phyloP scores from a whole-genome alignment of 1,139 yeast genomes.

The Geotrichum citri-aurantii region DNA sequence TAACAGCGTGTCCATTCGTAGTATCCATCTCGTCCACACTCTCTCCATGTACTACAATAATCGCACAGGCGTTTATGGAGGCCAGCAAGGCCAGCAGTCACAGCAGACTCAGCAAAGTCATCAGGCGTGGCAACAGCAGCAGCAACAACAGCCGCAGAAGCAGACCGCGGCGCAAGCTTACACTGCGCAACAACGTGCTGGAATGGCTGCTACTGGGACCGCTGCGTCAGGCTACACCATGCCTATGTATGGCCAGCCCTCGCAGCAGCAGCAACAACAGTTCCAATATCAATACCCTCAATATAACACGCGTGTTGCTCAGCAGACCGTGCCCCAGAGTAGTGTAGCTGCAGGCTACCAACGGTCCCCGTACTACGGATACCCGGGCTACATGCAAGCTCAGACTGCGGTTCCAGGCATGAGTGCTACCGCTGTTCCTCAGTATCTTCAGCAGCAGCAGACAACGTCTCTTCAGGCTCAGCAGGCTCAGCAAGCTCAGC shows the following conservation, averaged over 20 bases:
- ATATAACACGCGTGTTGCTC: not conserved
- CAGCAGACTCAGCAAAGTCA: conserved; percentile 1
- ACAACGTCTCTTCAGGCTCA: not conserved
- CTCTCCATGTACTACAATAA: not conserved
- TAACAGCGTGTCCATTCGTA: not conserved
- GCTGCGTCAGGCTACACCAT: conserved; percentile 1
- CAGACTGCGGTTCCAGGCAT: not conserved
- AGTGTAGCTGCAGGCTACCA: conserved; percentile 1
- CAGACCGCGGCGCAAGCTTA: not conserved
- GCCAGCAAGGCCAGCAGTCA: conserved; percentile 2
- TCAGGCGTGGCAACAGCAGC: conserved; percentile 8
- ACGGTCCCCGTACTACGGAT: conserved; percentile 1
- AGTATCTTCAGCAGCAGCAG: conserved; percentile 4
- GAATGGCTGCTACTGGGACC: not conserved
- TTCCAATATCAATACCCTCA: not conserved
- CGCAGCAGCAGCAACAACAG: conserved; percentile 2
- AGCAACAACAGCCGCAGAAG: conserved; percentile 5
- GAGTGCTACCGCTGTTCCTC: not conserved
- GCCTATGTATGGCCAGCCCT: not conserved
- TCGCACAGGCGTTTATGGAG: not conserved
- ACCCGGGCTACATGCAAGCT: conserved; percentile 2
- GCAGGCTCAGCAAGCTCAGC: not conserved
- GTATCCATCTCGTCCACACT: not conserved
- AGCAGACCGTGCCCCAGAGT: not conserved
- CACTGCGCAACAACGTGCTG: not conserved